Base-by-base conservation (phyloP, 441 rosid genomes). In the Populus hybrid region DNA sequence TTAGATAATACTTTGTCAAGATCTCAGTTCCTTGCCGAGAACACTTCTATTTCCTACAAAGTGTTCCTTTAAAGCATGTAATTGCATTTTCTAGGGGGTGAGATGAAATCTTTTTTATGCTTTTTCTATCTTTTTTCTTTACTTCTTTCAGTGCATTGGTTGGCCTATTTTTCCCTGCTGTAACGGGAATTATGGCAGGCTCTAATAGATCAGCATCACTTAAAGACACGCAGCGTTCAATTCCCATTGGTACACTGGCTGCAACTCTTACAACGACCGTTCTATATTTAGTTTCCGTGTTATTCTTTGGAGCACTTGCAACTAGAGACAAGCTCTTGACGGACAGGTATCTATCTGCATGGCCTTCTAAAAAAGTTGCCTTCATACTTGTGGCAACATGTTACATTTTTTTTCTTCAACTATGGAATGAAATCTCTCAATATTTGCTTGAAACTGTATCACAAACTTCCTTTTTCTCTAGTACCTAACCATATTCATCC, bases 101-200 rank as follows among this genome's bases (percentile, higher is more conserved):
- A 46, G 57, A 46, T 14, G 57, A 46, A 46, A 40, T 40, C 18
- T 46, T 46, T 46, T 14, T 46, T 46, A 46, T 46, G 6, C 18
- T 14, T 46, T 46, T 46, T 46, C 20, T 46, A 46, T 11, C 0
- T 12, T 12, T 4, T 12, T 46, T 14, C 57, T 4, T 46, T 11
- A 14, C 57, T 46, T 46, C 7, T 46, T 46, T 14, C 95, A 96
- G 99, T 93, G 94, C 95, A 34, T 83, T 97, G 93, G 98, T 97
- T 74, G 99, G 99, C 81, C 95, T 97, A 77, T 97, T 93, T 85
- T 97, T 97, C 83, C 99, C 99, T 81, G 99, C 99, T 77, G 98
- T 96, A 74, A 96, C 99, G 8, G 99, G 98, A 81, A 94, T 96
- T 77, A 97, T 97, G 99, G 98, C 99, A 35, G 99, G 99, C 69